Evolutionary conservation across 257 asterid genomes (phyloP), one percentile per base, ranked within the genome.

Genomic region (Ballota nigra): DNA sequence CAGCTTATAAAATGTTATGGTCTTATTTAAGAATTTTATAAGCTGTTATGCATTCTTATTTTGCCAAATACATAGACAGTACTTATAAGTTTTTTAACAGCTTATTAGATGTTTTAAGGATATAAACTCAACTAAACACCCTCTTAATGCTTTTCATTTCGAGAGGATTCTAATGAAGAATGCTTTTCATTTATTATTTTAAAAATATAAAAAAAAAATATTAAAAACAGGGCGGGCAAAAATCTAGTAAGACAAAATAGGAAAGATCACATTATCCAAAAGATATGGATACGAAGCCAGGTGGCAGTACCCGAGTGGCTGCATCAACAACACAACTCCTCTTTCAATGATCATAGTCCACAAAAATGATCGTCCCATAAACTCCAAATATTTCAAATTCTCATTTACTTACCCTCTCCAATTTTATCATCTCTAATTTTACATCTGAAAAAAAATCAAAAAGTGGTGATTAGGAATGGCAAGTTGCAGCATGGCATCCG

Each of bases 401-500:
- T 13, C 24, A 16, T 51, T 16, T 8, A 51, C 5, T 8, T 19
- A 52, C 69, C 68, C 65, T 52, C 28, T 53, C 71, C 34, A 71
- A 73, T 34, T 75, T 45, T 36, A 52, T 69, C 72, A 66, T 66
- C 72, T 63, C 60, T 6, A 52, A n/a, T n/a, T 66, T 41, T 55
- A 23, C 33, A 36, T 53, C 74, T 64, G 63, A 47, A 26, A 57
- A 56, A 69, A 8, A 1, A 68, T 24, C 4, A 28, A 29, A 49
- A 36, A 3, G 5, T 11, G 40, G 63, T 74, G 68, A n/a, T 29
- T 20, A 10, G 34, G 63, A 72, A 90, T 92, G 98, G 96, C 96
- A 60, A 90, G 84, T 62, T 80, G 85, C 84, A 82, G 91, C 88
- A 81, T 88, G 84, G 90, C 97, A 41, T 83, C 81, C 45, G 92